These are phyloP conservation scores for Aspergillus pseudoviridinutans DNA, from an alignment of 2,329 filamentous ascomycete genomes.

Conservation along the genomic window DNA sequence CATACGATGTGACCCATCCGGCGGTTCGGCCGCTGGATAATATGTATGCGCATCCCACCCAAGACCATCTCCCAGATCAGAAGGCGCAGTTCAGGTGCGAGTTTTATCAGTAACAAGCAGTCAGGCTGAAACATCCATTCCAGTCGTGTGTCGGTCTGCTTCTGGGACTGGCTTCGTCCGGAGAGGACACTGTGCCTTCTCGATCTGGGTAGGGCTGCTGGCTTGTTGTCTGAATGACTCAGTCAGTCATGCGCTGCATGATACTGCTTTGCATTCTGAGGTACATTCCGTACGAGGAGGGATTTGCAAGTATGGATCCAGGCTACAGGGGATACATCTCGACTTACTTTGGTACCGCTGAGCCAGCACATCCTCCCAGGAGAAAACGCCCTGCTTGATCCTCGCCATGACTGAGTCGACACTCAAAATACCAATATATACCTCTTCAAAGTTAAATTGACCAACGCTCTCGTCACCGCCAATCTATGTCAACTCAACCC, in stretches of 20 bases:
- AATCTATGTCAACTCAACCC: neutral
- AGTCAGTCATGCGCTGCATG: slow-evolving; percentile 1
- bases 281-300: neutral
- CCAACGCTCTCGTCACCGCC: neutral
- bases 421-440: neutral
- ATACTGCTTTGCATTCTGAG: neutral
- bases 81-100: slow-evolving; percentile 34
- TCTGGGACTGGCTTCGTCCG: slow-evolving; percentile 1
- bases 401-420: slow-evolving; percentile 24
- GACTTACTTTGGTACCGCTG: slow-evolving; percentile 38
- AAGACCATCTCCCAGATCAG: slow-evolving; percentile 36
- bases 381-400: slow-evolving; percentile 35
- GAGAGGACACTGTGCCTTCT: slow-evolving; percentile 10
- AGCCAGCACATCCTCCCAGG: slow-evolving; percentile 39
- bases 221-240: slow-evolving; percentile 25
- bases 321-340: neutral
- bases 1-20: slow-evolving; percentile 33
- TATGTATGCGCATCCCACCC: slow-evolving; percentile 30
- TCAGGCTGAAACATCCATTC: slow-evolving; percentile 19
- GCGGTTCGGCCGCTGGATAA: slow-evolving; percentile 30
- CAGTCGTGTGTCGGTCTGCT: slow-evolving; percentile 10
- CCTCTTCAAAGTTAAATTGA: neutral
- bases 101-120: slow-evolving; percentile 26
- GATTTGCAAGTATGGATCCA: neutral
- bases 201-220: slow-evolving; percentile 17